phyloP scores from a whole-genome alignment of 768 basidiomycete species.

The Hemileccinum impolitum region DNA sequence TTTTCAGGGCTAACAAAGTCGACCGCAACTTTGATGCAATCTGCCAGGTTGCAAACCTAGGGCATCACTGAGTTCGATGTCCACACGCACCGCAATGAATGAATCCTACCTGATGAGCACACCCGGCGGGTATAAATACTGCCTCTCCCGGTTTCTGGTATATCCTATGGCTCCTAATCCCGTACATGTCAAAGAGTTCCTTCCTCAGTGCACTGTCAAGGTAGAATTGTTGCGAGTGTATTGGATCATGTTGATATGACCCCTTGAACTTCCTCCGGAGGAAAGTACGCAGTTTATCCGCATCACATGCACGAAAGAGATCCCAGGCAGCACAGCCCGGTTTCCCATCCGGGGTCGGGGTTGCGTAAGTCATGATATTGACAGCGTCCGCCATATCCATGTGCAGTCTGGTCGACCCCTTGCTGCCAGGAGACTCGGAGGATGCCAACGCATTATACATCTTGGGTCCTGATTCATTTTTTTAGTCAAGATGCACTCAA shows the following conservation, averaged over 20 bases:
- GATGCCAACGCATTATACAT: conserved; percentile 92
- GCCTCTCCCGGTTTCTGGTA: conserved; percentile 93
- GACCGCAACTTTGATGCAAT: conserved; percentile 92
- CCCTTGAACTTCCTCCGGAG: conserved; percentile 61
- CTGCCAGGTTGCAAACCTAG: conserved; percentile 88
- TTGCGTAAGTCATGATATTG: conserved; percentile 84
- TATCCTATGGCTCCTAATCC: conserved; percentile 76
- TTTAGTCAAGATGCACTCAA: conserved; percentile 3
- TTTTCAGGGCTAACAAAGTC: conserved; percentile 97
- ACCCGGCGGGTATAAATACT: conserved; percentile 93
- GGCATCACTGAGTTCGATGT: conserved; percentile 4
- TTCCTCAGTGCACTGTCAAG: conserved; percentile 66
- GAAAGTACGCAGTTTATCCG: conserved; percentile 73
- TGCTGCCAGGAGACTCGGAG: conserved; percentile 59
- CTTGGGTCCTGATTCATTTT: conserved; percentile 65
- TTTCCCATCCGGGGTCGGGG: conserved; percentile 49
- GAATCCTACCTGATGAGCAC: conserved; percentile 75
- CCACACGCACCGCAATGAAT: background rate
- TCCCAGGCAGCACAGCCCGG: conserved; percentile 91
- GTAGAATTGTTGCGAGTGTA: conserved; percentile 88
- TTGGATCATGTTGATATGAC: conserved; percentile 69
- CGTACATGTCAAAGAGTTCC: conserved; percentile 61
- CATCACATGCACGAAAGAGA: conserved; percentile 78
- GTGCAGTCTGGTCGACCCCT: conserved; percentile 85
- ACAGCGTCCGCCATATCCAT: conserved; percentile 95